A percentile compares a stretch with the other conserved stretches of the same genome.
Conservation (phyloP, 345 rosid genomes). For the Anacardium occidentale region DNA sequence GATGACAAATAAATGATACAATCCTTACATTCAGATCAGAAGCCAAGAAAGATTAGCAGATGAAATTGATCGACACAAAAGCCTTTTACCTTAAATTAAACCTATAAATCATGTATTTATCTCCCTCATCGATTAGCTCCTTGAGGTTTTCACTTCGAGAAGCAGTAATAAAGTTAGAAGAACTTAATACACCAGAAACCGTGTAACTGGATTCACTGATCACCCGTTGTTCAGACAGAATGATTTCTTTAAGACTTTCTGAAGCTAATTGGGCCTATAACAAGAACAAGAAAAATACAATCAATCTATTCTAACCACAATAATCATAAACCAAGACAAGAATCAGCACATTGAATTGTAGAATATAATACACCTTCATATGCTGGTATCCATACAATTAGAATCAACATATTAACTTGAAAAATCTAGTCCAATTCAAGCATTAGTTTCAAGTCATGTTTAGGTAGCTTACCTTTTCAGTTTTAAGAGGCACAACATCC, state of each 20-base stretch:
- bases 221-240: slow-evolving; percentile 48
- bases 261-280: slow-evolving; percentile 38
- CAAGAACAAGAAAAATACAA: slow-evolving; percentile 10
- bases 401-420: not conserved
- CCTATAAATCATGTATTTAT: slow-evolving; percentile 61
- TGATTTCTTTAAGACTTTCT: slow-evolving; percentile 50
- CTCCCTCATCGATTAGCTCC: slow-evolving; percentile 50
- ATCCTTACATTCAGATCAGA: not conserved
- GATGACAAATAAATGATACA: not conserved
- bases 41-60: not conserved
- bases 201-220: slow-evolving; percentile 43
- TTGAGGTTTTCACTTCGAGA: slow-evolving; percentile 63
- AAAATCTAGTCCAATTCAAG: not conserved
- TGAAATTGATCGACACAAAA: slow-evolving; percentile 13
- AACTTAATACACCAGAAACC: slow-evolving; percentile 67
- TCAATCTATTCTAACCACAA: not conserved
- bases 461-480: slow-evolving; percentile 49
- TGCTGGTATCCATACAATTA: not conserved
- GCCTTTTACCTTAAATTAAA: slow-evolving; percentile 62
- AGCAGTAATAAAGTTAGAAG: slow-evolving; percentile 51
- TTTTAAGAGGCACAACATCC: slow-evolving; percentile 62
- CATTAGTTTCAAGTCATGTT: not conserved
- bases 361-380: not conserved
- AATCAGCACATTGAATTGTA: slow-evolving; percentile 1
- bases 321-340: not conserved